A percentile compares a stretch with the other conserved stretches of the same genome.
Conservation (phyloP, 2,329 filamentous ascomycete species). For the Colletotrichum karsti region DNA sequence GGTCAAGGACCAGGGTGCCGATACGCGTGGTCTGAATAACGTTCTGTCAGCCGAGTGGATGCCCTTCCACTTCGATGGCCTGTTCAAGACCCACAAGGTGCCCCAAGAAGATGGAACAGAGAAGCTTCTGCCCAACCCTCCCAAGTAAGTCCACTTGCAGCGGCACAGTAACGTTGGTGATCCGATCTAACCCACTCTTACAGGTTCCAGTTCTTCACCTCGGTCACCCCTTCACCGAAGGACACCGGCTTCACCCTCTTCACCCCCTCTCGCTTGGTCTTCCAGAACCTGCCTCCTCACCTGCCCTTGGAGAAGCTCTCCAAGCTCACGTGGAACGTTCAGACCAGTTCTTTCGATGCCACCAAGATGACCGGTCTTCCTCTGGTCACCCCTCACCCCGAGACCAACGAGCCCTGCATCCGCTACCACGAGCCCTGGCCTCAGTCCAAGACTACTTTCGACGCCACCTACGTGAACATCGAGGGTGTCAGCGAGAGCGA, state of each 20-base stretch:
- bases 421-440: constrained; percentile 66
- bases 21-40: constrained; percentile 57
- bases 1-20: constrained; percentile 56
- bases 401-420: constrained; percentile 55
- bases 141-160: constrained; percentile 41
- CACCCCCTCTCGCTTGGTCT: constrained; percentile 58
- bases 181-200: background rate
- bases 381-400: constrained; percentile 53
- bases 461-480: constrained; percentile 52
- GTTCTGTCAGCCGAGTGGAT: constrained; percentile 62
- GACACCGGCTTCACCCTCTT: constrained; percentile 64
- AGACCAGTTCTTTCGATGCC: constrained; percentile 55
- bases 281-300: constrained; percentile 51
- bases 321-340: constrained; percentile 56
- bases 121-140: constrained; percentile 51
- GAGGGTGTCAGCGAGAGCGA: constrained; percentile 43
- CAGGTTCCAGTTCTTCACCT: constrained; percentile 62
- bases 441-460: constrained; percentile 58
- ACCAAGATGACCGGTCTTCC: constrained; percentile 52
- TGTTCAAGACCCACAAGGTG: constrained; percentile 60
- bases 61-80: constrained; percentile 66
- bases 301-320: constrained; percentile 46
- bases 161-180: background rate
- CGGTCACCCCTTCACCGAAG: constrained; percentile 53
- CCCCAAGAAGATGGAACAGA: constrained; percentile 47